Base-by-base conservation (phyloP, 2,329 filamentous ascomycete genomes). In the Microcera coccophila region DNA sequence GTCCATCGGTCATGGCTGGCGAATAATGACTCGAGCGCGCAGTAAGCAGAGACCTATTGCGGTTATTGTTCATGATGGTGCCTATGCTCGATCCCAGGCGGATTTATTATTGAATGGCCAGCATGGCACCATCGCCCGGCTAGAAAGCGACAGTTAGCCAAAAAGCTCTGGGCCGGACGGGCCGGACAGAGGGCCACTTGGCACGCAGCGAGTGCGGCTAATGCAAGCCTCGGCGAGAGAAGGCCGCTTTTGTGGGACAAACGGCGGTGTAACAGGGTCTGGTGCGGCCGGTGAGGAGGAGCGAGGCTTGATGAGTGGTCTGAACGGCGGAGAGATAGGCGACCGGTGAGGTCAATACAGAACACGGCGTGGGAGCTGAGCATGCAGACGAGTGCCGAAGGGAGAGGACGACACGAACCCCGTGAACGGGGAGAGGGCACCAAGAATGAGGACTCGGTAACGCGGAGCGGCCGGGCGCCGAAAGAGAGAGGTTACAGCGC, bases 251-350 rank as follows among this genome's bases (percentile, higher is more conserved):
- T 33, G 50, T 38, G 29, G 29, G 38, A 48, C 48, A 57, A 57
- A 57, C 50, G 41, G 54, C 54, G 54, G 54, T 57, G 54, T 54
- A 57, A 46, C 33, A 7, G 33, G 33, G 29, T 7, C 29, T 17
- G 22, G 22, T 15, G 37, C 18, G 26, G 24, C 22, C 32, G 19
- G 44, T 42, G 26, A 26, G 12, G 22, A 7, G 22, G 22, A 7
- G 12, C 22, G 22, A 26, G 22, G 22, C 12, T 26, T 44, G 47
- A 43, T 39, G 26, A 37, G 34, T 17, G 28, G 14, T 21, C 12
- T n/a, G 15, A n/a, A n/a, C n/a, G 8, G 29, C 9, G 9, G 29
- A 32, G 29, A 32, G 29, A 37, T 24, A 26, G 42, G 44, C 44
- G 47, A 38, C 50, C 53, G 52, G 54, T 58, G 48, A 58, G 39